These are phyloP conservation scores for Singerocomus rubriflavus DNA, from an alignment of 1,284 basidiomycete genomes.

Conservation along the genomic window DNA sequence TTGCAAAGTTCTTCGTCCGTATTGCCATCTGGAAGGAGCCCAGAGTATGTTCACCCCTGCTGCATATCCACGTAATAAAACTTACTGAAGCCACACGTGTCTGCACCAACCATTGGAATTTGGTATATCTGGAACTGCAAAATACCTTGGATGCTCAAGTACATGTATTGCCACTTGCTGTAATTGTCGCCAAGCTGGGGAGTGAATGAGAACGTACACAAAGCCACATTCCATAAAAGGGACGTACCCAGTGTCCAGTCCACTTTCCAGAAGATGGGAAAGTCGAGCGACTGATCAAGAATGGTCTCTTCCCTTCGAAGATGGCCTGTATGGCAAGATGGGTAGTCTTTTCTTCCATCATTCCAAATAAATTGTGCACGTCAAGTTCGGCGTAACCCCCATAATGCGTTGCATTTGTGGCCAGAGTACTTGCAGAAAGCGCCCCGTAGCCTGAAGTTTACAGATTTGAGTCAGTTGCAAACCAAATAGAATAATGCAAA, in stretches of 20 bases:
- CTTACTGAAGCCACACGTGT: conserved; percentile 65
- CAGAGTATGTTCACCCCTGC: conserved; percentile 6
- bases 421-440: conserved; percentile 30
- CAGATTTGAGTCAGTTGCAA: neutral
- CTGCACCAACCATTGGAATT: conserved; percentile 75
- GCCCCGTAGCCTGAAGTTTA: conserved; percentile 20
- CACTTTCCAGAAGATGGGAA: conserved; percentile 66
- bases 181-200: conserved; percentile 71
- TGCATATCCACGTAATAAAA: conserved; percentile 7
- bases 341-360: conserved; percentile 39
- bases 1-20: conserved; percentile 80
- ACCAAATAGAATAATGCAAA: neutral
- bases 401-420: conserved; percentile 41
- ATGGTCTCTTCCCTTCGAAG: conserved; percentile 38
- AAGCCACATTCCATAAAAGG: neutral
- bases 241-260: conserved; percentile 56
- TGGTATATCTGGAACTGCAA: conserved; percentile 77
- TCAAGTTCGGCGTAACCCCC: conserved; percentile 39
- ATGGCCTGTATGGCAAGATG: conserved; percentile 34
- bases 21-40: conserved; percentile 48
- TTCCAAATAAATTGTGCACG: conserved; percentile 43
- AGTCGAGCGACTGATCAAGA: conserved; percentile 41
- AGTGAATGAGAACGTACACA: neutral
- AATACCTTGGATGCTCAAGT: conserved; percentile 59
- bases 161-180: conserved; percentile 62